Conservation (phyloP, 73 alveolate species). For the Paramecium tetraurelia region DNA sequence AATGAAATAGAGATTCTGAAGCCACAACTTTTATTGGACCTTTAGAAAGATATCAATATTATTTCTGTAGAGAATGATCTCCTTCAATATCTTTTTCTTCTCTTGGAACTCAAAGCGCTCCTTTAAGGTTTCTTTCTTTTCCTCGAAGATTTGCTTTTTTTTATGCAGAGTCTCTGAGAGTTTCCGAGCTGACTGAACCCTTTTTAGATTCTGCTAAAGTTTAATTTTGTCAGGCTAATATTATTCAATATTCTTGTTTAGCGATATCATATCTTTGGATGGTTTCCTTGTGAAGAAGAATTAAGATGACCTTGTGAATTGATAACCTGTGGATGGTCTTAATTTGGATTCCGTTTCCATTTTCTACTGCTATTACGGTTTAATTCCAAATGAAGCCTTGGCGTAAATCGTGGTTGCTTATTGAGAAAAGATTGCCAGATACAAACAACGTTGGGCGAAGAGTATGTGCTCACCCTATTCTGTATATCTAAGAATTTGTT, state of each 20-base stretch:
- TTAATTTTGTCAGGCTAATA: not conserved
- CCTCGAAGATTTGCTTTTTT: not conserved
- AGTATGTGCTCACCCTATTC: not conserved
- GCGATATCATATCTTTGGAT: not conserved
- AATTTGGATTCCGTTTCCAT: not conserved
- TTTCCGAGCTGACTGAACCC: conserved; percentile 23
- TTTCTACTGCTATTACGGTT: not conserved
- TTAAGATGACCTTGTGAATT: not conserved
- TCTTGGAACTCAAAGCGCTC: not conserved
- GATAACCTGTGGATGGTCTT: not conserved
- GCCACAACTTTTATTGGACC: not conserved
- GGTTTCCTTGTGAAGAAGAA: not conserved
- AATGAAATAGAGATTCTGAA: not conserved
- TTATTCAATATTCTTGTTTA: not conserved
- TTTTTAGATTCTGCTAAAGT: not conserved
- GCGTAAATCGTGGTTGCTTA: not conserved
- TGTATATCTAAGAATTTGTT: conserved; percentile 10
- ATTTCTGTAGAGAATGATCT: not conserved
- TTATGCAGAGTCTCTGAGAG: not conserved
- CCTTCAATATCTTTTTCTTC: not conserved
- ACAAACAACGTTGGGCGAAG: not conserved
- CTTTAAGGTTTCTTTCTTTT: not conserved
- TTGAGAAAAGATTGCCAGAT: conserved; percentile 37
- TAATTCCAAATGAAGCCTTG: not conserved
- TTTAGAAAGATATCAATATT: not conserved